Conservation (phyloP, 2,329 filamentous ascomycete genomes). For the Trichocomaceae sp. region DNA sequence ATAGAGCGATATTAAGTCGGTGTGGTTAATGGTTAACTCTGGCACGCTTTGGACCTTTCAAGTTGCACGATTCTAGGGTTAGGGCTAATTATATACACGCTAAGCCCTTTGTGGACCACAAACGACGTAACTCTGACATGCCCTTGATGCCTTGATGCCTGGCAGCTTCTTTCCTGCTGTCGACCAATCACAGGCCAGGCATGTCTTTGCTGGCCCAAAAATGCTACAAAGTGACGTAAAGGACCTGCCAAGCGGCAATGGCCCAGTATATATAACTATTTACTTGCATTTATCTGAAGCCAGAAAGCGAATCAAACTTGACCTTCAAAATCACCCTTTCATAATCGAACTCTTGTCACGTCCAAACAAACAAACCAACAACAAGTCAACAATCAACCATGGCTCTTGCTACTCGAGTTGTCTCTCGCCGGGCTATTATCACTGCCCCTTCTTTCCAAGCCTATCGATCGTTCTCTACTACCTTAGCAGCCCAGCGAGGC, state of each 20-base stretch:
- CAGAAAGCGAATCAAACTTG: not conserved
- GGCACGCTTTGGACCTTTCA: too few species aligned
- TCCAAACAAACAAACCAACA: not conserved
- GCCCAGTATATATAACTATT: not conserved
- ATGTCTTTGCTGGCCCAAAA: not conserved
- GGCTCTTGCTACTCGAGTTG: conserved; percentile 6
- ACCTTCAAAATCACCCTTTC: too few species aligned
- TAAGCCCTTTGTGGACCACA: not conserved
- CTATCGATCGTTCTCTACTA: conserved; percentile 46
- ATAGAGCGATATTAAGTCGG: not conserved
- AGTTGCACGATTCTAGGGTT: not conserved
- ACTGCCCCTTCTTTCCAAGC: conserved; percentile 5
- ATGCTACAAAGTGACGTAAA: not conserved
- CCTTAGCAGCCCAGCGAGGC: conserved; percentile 43
- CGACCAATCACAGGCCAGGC: not conserved
- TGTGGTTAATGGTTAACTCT: too few species aligned
- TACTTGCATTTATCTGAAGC: not conserved
- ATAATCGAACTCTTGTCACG: not conserved
- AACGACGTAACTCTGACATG: conserved; percentile 13
- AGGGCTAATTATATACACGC: not conserved
- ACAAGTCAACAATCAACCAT: not conserved
- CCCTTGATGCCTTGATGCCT: not conserved
- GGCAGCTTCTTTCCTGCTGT: not conserved
- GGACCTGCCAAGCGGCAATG: not conserved
- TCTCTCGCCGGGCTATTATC: conserved; percentile 1